phyloP scores from a whole-genome alignment of 2,329 filamentous ascomycete genomes.

The Onygenales sp. region DNA sequence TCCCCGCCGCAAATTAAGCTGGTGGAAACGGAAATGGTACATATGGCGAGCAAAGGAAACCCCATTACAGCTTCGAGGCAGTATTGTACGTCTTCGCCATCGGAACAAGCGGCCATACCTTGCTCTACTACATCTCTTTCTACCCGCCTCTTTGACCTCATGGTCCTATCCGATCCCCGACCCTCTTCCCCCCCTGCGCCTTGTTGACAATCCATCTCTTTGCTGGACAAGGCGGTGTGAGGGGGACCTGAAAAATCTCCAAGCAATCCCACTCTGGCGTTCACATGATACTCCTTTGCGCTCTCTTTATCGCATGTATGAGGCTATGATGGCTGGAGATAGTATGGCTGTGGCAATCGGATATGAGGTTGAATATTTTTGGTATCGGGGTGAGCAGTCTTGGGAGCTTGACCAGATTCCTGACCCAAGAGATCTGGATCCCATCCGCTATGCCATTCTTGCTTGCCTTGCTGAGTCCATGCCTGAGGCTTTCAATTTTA shows the following conservation, averaged over 20 bases:
- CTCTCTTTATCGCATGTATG: slow-evolving; percentile 17
- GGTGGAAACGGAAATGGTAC: neutral
- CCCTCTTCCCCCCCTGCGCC: neutral
- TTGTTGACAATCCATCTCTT: neutral
- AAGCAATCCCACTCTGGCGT: neutral
- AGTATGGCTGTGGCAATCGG: slow-evolving; percentile 7
- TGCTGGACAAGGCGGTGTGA: neutral
- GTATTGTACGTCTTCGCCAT: neutral
- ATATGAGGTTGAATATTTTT: slow-evolving; percentile 18
- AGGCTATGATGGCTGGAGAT: slow-evolving; percentile 10
- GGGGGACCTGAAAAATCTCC: neutral
- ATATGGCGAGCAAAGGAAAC: neutral
- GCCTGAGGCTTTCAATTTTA: slow-evolving; percentile 17
- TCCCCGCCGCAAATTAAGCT: neutral
- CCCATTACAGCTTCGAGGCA: neutral
- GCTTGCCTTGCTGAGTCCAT: slow-evolving; percentile 17
- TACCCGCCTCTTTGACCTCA: neutral
- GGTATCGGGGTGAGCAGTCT: slow-evolving; percentile 11
- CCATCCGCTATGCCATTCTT: slow-evolving; percentile 19
- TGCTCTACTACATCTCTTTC: neutral
- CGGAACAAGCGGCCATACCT: neutral
- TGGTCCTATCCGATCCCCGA: neutral
- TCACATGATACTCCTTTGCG: neutral
- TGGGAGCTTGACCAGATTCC: slow-evolving; percentile 17
- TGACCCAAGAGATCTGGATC: slow-evolving; percentile 18